phyloP scores from a whole-genome alignment of 345 rosid species.

The Conringia planisiliqua region DNA sequence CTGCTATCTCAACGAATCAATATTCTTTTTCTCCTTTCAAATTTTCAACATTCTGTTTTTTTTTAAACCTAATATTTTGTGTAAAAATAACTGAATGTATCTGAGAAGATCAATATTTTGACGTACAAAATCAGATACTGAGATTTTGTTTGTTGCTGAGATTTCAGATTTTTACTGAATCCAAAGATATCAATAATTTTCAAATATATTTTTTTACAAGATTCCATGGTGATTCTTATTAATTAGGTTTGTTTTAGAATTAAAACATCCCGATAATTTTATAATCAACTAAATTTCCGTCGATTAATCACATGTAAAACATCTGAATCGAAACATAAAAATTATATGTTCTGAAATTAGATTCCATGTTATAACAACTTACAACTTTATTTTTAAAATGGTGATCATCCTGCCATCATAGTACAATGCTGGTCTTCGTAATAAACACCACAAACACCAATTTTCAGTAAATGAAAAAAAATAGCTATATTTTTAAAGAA shows the following conservation, averaged over 20 bases:
- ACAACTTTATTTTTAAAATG: neutral
- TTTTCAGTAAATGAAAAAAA: too few species aligned
- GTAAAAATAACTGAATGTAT: neutral
- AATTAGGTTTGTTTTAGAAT: neutral
- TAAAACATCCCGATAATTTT: neutral
- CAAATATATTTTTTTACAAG: too few species aligned
- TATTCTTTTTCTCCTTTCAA: neutral
- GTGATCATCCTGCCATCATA: neutral
- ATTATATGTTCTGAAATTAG: neutral
- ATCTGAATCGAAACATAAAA: too few species aligned
- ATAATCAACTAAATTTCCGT: neutral
- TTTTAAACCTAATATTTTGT: neutral
- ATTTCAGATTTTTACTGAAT: neutral
- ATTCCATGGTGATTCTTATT: too few species aligned
- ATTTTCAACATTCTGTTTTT: neutral
- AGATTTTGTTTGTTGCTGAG: conserved; percentile 8
- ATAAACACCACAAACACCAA: neutral
- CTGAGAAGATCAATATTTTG: neutral
- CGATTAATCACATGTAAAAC: too few species aligned
- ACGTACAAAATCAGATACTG: neutral
- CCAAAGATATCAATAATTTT: neutral
- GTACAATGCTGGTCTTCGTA: too few species aligned
- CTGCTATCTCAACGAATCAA: conserved; percentile 23
- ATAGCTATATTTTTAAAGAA: too few species aligned
- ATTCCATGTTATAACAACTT: neutral